These are phyloP conservation scores for Gryganskiella cystojenkinii DNA, from an alignment of 192 early-diverging fungal genomes.

Conservation along the genomic window DNA sequence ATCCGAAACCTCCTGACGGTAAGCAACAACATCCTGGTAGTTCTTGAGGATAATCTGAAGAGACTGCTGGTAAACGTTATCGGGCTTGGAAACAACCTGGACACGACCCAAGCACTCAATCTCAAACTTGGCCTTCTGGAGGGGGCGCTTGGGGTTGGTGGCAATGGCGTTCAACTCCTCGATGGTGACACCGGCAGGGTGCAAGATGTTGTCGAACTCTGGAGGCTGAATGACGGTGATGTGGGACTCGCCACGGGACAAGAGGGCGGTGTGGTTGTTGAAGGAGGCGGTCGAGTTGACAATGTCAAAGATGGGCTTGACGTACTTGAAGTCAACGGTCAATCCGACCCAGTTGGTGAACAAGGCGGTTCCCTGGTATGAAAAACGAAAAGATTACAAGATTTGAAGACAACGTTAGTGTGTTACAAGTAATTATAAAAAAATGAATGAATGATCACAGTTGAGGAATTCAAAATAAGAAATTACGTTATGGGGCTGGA, in stretches of 20 bases:
- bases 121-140: constrained; percentile 65
- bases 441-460: neutral
- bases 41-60: constrained; percentile 43
- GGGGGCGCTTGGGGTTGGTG: constrained; percentile 29
- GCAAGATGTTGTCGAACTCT: constrained; percentile 66
- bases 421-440: neutral
- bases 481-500: constrained; percentile 55
- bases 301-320: constrained; percentile 59
- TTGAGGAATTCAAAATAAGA: neutral
- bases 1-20: constrained; percentile 66
- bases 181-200: constrained; percentile 70
- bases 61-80: constrained; percentile 32
- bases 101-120: constrained; percentile 72
- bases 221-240: constrained; percentile 77
- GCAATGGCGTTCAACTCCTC: constrained; percentile 72
- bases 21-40: constrained; percentile 52
- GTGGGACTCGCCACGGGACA: constrained; percentile 71
- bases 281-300: constrained; percentile 55
- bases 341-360: constrained; percentile 67
- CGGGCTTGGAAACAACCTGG: constrained; percentile 33
- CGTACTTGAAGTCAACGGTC: constrained; percentile 66
- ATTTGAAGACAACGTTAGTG: neutral
- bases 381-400: constrained; percentile 7
- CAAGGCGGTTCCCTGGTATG: constrained; percentile 21
- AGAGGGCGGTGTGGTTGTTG: constrained; percentile 35